phyloP scores from a whole-genome alignment of 2,329 filamentous ascomycete genomes.

The Nigrograna mackinnonii region DNA sequence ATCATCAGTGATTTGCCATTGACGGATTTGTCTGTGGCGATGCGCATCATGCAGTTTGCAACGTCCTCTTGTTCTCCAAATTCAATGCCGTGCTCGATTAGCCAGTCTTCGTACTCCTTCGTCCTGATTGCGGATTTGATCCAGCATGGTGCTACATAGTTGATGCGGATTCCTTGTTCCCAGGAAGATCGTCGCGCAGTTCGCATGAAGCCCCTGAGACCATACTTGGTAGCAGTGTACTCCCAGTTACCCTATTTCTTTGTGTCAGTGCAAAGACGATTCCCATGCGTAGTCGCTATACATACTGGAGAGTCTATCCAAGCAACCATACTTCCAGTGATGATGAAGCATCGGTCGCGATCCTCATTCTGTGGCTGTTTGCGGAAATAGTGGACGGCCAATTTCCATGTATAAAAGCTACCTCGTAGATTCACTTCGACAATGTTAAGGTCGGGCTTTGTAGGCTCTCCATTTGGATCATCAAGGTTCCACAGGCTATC shows the following conservation, averaged over 20 bases:
- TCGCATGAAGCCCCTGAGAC: constrained; percentile 48
- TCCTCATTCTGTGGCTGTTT: constrained; percentile 26
- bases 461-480: constrained; percentile 46
- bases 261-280: too few relatives aligned
- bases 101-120: constrained; percentile 47
- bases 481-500: constrained; percentile 56
- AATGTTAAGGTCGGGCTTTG: constrained; percentile 48
- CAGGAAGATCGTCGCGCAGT: constrained; percentile 38
- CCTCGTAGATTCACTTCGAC: constrained; percentile 70
- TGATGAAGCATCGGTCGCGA: constrained; percentile 48
- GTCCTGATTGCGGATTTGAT: constrained; percentile 28
- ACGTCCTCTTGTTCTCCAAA: constrained; percentile 39
- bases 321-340: constrained; percentile 53
- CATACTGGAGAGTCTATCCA: constrained; percentile 49
- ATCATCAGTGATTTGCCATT: constrained; percentile 45
- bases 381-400: constrained; percentile 37
- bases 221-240: constrained; percentile 51
- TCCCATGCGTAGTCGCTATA: too few relatives aligned
- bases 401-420: constrained; percentile 39
- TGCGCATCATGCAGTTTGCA: constrained; percentile 38
- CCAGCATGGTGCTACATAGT: constrained; percentile 35
- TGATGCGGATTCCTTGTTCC: constrained; percentile 51
- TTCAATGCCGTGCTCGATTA: constrained; percentile 44
- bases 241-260: constrained; percentile 31
- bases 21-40: constrained; percentile 23